A percentile compares a stretch with the other conserved stretches of the same genome.
phyloP scores from a whole-genome alignment of 129 eudicot genomes.

The Chrysanthemum lavandulifolium region DNA sequence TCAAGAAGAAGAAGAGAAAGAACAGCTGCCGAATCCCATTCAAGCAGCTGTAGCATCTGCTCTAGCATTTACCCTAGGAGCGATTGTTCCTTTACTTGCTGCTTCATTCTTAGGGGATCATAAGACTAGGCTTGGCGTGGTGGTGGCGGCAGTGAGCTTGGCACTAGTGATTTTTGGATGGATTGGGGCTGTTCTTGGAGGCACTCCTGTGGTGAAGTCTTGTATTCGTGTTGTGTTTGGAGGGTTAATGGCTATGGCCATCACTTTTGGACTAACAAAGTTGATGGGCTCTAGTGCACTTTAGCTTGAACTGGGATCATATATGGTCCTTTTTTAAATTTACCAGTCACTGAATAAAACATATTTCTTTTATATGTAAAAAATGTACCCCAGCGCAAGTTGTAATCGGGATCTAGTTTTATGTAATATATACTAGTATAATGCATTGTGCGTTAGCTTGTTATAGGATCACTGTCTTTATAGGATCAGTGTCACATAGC shows the following conservation, averaged over 20 bases:
- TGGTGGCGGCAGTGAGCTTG: slow-evolving; percentile 50
- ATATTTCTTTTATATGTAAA: neutral
- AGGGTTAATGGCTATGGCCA: slow-evolving; percentile 64
- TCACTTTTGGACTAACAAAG: slow-evolving; percentile 57
- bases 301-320: neutral
- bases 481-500: too few relatives aligned
- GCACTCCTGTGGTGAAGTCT: slow-evolving; percentile 41
- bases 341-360: neutral
- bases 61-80: slow-evolving; percentile 47
- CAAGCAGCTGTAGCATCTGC: slow-evolving; percentile 68
- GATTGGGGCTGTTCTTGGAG: slow-evolving; percentile 55
- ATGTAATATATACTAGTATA: too few relatives aligned
- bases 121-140: slow-evolving; percentile 43
- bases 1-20: slow-evolving; percentile 6
- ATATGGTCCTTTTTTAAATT: neutral
- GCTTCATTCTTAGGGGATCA: slow-evolving; percentile 47
- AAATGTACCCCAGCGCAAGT: neutral
- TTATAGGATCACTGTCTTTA: too few relatives aligned
- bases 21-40: slow-evolving; percentile 44
- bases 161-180: slow-evolving; percentile 35
- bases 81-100: slow-evolving; percentile 57
- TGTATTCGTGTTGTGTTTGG: slow-evolving; percentile 50
- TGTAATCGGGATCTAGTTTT: too few relatives aligned
- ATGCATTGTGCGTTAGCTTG: neutral
- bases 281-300: slow-evolving; percentile 45